Base-by-base conservation (phyloP, 371 early-diverging fungal genomes). In the Mortierella sp. region DNA sequence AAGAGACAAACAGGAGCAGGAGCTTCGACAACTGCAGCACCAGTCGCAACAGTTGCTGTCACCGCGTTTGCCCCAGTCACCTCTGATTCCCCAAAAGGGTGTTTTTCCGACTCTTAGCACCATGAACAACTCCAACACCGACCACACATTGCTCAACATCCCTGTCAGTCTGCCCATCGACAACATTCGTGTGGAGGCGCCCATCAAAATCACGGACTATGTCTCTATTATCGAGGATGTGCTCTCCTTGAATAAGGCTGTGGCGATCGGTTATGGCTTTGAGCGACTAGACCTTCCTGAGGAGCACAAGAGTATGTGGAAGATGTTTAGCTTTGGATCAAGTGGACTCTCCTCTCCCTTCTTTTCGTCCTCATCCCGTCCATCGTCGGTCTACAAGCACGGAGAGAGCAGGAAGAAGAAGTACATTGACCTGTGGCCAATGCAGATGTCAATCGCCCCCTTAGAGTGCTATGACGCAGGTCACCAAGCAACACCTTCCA, bases 371-470 rank as follows among this genome's bases (percentile, higher is more conserved):
- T 41, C 74, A 6, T 76, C 80, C 21, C 78, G 79, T 7, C 35
- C 83, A 6, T 88, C 88, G 7, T 86, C 85, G 18, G 3, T 74
- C 46, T 71, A 60, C 41, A 74, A 49, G 46, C 68, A 51, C 24
- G 79, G 71, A 16, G 87, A 81, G 65, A 71, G 16, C 32, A 76
- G 63, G 54, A 79, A 76, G 74, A 85, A 86, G 74, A 85, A 84
- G 72, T 91, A 90, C 74, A 93, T 93, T 60, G 93, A 93, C 72
- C 78, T 92, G 32, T 93, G 94, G 94, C 93, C 94, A 0, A 93
- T 93, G 74, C 93, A 93, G 77, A 86, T 86, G 87, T 82, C 87
- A 4, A 71, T 81, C 51, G 27, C 81, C 1, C 84, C 88, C 3
- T 7, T 77, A 43, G 78, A 65, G 24, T 71, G 65, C 43, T 56